A percentile compares a stretch with the other conserved stretches of the same genome.
phyloP scores from a whole-genome alignment of 164 flowering plant species.

The Platanus orientalis region DNA sequence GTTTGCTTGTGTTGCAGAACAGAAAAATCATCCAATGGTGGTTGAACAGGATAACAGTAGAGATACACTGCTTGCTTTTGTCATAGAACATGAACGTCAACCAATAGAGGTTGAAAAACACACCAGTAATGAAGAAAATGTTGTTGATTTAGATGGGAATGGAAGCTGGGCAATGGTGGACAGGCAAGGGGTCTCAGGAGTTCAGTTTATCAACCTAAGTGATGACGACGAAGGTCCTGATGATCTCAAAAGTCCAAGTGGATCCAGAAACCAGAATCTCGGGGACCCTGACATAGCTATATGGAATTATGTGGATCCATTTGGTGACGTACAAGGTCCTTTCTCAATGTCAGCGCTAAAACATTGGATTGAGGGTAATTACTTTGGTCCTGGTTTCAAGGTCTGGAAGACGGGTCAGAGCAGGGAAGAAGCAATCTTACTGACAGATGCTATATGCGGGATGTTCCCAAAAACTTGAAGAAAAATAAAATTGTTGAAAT shows the following conservation, averaged over 20 bases:
- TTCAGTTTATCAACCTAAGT: constrained; percentile 27
- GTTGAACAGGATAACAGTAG: too few relatives aligned
- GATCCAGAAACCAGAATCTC: neutral
- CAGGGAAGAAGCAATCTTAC: constrained; percentile 20
- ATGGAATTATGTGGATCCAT: constrained; percentile 32
- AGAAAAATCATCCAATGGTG: too few relatives aligned
- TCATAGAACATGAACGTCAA: neutral
- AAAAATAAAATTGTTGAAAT: neutral
- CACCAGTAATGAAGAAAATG: neutral
- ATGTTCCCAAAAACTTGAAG: constrained; percentile 1
- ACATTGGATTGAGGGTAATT: constrained; percentile 20
- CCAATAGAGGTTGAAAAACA: neutral
- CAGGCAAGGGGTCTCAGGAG: too few relatives aligned
- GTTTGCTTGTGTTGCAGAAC: too few relatives aligned
- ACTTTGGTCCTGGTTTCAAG: constrained; percentile 18
- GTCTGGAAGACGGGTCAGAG: constrained; percentile 36
- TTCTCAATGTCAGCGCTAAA: constrained; percentile 20
- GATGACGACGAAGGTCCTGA: constrained; percentile 23
- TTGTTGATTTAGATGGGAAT: neutral
- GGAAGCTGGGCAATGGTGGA: neutral
- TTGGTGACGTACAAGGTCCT: constrained; percentile 29
- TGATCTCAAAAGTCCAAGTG: constrained; percentile 1
- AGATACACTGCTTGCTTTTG: neutral
- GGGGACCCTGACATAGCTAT: constrained; percentile 9
- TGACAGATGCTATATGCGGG: constrained; percentile 19